Conservation (phyloP, 148 eudicot species). For the Chenopodium berlandieri region DNA sequence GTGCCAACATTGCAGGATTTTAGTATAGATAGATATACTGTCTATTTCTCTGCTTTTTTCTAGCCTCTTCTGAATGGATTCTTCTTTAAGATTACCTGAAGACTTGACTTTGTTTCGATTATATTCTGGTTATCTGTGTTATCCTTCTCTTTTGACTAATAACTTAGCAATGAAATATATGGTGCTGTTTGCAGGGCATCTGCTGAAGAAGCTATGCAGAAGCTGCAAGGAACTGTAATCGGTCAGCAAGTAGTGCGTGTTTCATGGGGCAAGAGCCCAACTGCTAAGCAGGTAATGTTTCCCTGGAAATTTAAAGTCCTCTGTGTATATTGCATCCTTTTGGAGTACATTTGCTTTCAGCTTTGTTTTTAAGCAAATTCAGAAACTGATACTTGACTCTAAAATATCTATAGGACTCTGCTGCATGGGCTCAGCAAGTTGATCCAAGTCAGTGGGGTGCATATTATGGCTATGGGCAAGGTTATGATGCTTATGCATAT, state of each 20-base stretch:
- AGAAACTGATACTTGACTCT: conserved; percentile 10
- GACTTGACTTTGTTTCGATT: neutral
- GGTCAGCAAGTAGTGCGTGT: conserved; percentile 91
- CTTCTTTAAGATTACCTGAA: neutral
- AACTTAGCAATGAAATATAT: neutral
- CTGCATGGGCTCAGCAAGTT: conserved; percentile 73
- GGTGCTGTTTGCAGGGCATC: conserved; percentile 53
- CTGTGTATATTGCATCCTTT: neutral
- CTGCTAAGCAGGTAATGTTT: conserved; percentile 70
- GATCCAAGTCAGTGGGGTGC: conserved; percentile 90
- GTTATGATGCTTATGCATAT: conserved; percentile 89
- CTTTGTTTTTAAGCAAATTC: conserved; percentile 1
- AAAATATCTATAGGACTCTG: conserved; percentile 51
- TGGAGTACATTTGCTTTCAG: neutral
- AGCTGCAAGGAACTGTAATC: conserved; percentile 76
- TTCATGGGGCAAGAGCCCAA: conserved; percentile 86
- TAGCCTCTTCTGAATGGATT: neutral
- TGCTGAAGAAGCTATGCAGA: conserved; percentile 92
- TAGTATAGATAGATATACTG: neutral
- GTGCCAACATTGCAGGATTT: neutral
- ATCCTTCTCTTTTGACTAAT: neutral
- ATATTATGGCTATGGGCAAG: conserved; percentile 93
- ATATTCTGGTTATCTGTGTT: neutral
- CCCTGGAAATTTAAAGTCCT: neutral
- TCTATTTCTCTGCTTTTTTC: neutral